A percentile compares a stretch with the other conserved stretches of the same genome.
Conservation (phyloP, 1,139 yeast species). For the Blastobotrys malaysiensis region DNA sequence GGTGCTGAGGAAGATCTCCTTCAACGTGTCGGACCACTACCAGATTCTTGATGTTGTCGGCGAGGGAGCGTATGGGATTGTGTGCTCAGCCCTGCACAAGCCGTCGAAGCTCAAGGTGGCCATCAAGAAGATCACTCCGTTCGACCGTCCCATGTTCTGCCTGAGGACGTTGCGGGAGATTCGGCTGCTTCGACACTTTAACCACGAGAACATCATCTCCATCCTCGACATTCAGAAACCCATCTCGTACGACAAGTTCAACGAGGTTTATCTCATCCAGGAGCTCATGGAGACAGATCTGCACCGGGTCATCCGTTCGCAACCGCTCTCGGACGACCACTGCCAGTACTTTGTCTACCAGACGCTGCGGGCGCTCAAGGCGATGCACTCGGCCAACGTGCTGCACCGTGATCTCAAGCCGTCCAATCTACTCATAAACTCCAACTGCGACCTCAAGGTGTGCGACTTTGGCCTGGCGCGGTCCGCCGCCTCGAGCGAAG, state of each 20-base stretch:
- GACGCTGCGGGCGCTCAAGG: constrained; percentile 81
- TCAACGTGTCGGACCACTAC: constrained; percentile 84
- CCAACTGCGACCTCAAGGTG: constrained; percentile 88
- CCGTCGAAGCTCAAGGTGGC: constrained; percentile 92
- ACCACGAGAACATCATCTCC: constrained; percentile 87
- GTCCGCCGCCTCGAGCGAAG: constrained; percentile 47
- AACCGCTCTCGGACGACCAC: constrained; percentile 81
- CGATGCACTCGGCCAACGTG: constrained; percentile 86
- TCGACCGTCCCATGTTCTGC: constrained; percentile 88
- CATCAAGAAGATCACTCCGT: constrained; percentile 90
- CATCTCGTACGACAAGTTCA: constrained; percentile 61
- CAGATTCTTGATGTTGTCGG: constrained; percentile 83
- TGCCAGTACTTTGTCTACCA: constrained; percentile 91
- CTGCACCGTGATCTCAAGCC: constrained; percentile 93
- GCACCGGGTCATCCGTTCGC: constrained; percentile 85
- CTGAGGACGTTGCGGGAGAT: constrained; percentile 85
- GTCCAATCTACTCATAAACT: constrained; percentile 74
- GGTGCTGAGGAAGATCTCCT: constrained; percentile 50
- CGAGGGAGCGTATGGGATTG: constrained; percentile 98
- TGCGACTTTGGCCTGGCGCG: constrained; percentile 96
- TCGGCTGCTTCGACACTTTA: constrained; percentile 79
- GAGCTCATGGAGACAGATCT: constrained; percentile 96
- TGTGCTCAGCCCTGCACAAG: constrained; percentile 83
- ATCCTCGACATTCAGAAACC: constrained; percentile 91
- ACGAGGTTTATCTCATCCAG: constrained; percentile 87